Evolutionary conservation across 2,329 filamentous ascomycete genomes (phyloP), one percentile per base, ranked within the genome.

Genomic region (Chaetothyriales sp.): DNA sequence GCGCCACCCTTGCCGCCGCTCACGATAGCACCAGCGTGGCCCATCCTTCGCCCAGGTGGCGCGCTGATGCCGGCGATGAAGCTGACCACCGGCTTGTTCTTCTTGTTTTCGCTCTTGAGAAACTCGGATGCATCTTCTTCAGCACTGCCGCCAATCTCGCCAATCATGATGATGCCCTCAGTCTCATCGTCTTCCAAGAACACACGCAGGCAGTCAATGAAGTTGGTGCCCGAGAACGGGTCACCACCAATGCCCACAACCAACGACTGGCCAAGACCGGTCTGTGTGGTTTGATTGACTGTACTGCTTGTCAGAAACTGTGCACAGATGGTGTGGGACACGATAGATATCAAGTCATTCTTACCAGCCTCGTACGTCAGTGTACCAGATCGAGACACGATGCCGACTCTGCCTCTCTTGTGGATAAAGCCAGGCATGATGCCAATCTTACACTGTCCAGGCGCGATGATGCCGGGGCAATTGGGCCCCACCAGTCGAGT

Each of bases 401-500:
- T 97, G 67, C 92, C 92, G 68, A 98, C 89, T 70, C 92, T 89
- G 65, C 92, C 92, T 72, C 89, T 88, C 82, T 97, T 97, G 83
- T 98, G 92, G 76, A 98, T 97, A 80, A 97, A 95, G 65, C 92
- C 92, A 60, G 92, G 88, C 92, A 98, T 97, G 76, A 98, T 98
- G 69, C 92, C 92, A 67, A 98, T 97, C 78, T 98, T 98, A 82
- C 92, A 98, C 81, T 94, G 90, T 64, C 90, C 92, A n/a, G 57
- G 57, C 18, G 55, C 90, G 72, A 97, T 97, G 73, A 97, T 90
- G 70, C 90, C 92, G 59, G 92, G 92, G 78, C 92, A 98, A 78
- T 97, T 98, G 66, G 90, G 90, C 62, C 90, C 90, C 57, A 97
- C 89, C 65, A 98, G 80, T 68, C 92, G 86, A 62, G 90, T 95